Base-by-base conservation (phyloP, 2,329 filamentous ascomycete genomes). In the Colletotrichum camelliae region DNA sequence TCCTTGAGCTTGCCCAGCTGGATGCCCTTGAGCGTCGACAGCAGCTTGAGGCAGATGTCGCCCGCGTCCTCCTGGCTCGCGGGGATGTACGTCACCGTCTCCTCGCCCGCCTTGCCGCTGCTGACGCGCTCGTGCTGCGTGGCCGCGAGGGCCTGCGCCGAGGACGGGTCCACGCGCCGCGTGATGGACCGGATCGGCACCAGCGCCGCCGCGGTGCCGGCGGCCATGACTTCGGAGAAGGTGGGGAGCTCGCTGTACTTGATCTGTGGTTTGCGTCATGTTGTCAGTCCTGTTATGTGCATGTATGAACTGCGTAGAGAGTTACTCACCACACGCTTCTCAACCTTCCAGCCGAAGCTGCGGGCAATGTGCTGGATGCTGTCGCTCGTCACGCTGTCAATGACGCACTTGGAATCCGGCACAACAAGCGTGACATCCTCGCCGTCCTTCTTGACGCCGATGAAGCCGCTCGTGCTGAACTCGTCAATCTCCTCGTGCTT, bases 101-200 rank as follows among this genome's bases (percentile, higher is more conserved):
- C 90, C 48, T 84, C 81, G 68, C 80, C 81, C 68, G 84, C 85
- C 67, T 78, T 75, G 27, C 82, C 81, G 61, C 82, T 67, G 21
- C 85, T 84, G 29, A 89, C 79, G 24, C 86, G 85, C 21, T 83
- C 67, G 74, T 87, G 83, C 48, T 81, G 75, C 72, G 83, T 81
- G 10, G 81, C 75, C 13, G 84, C 80, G 62, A 87, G 84, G 21
- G 87, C 87, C 52, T 84, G 82, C 15, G 86, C 78, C 16, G 86
- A 85, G 6, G 84, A 81, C 1, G 85, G 79, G 67, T 82, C 78
- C 61, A 86, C 77, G 58, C 88, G 90, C 80, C 96, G 92, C 4
- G 95, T 97, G 83, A 98, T 98, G 79, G 94, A 97, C 77, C 94
- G 94, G 84, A 98, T 97, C 2, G 96, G 96, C 4, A 98, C 96